Base-by-base conservation (phyloP, 768 basidiomycete genomes). In the Suillus weaverae region DNA sequence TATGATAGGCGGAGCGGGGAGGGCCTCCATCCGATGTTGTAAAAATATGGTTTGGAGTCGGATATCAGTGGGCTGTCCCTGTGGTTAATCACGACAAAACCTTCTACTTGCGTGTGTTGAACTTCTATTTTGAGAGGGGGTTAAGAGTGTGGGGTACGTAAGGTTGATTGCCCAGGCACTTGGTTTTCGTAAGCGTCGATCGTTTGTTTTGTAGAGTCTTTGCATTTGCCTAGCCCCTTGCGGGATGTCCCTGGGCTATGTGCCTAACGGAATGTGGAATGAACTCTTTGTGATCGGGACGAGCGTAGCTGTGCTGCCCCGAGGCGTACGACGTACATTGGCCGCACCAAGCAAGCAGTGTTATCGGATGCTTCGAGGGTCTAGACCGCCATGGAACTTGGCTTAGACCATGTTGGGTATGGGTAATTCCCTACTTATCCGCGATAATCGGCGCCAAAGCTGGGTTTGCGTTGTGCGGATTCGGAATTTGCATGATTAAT, bases 151-250 rank as follows among this genome's bases (percentile, higher is more conserved):
- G 35, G 55, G 55, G 36, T 36, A 59, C 57, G 57, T 59, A 59
- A 59, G 18, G 39, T 39, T 59, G 57, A 59, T 59, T 59, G 16
- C 20, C 62, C 62, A 62, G 62, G 62, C 26, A 62, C 62, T 48
- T 20, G 4, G 14, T 51, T n/a, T 36, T 62, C 26, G 61, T 62
- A 62, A 57, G 39, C 39, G 62, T 20, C 53, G 62, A 63, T 63
- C 62, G 62, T 59, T 18, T 7, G 32, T 44, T 43, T n/a, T 35
- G 35, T 41, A 43, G 57, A 38, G 20, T 13, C 22, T 59, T 48
- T 61, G 60, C n/a, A 35, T 16, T 9, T 33, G 13, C 8, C 2
- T n/a, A 14, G 33, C 62, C 62, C 55, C 53, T 35, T 38, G 55
- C 4, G 55, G 56, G 22, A 11, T 6, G 55, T 56, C 26, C 56